Evolutionary conservation across 2,329 filamentous ascomycete genomes (phyloP), one percentile per base, ranked within the genome.

Genomic region (Whalleya microplaca): DNA sequence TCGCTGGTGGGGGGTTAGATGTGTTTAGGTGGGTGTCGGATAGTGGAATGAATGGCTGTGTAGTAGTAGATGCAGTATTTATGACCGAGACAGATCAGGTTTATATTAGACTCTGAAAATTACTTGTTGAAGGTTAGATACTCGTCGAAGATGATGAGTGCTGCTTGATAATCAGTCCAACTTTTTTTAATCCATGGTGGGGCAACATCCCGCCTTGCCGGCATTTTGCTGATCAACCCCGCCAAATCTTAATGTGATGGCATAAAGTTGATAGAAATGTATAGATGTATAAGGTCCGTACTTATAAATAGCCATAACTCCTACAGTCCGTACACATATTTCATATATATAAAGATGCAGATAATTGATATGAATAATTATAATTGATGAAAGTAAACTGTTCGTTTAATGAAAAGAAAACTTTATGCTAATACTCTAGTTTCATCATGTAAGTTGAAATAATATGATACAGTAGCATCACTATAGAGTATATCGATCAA

Each of bases 121-220:
- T 48, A 27, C 41, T 46, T 43, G 20, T 50, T 20, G 18, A n/a
- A n/a, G 23, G 9, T 49, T 41, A 14, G 29, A 10, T 45, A n/a
- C 10, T 41, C 3, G 20, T 27, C 21, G 50, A 57, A 18, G 48
- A 48, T 40, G 50, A 59, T 49, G 54, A 59, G 32, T 42, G 37
- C 50, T 66, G 62, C 62, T 65, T 65, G 62, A 64, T 66, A 65
- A 66, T 66, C 64, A 66, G 48, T 55, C 37, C 57, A 55, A 52
- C 48, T 56, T 61, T 64, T 65, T 66, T 61, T 53, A 48, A 57
- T 61, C 42, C 9, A 58, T 62, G 60, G 64, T 59, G 64, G 64
- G 64, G 64, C 54, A 63, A 57, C 27, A 58, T 60, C 55, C 44
- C 42, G 41, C 53, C 49, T n/a, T n/a, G 59, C 10, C 32, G 29